These are phyloP conservation scores for Chrysoporthe deuterocubensis DNA, from an alignment of 2,329 filamentous ascomycete species.

Conservation along the genomic window DNA sequence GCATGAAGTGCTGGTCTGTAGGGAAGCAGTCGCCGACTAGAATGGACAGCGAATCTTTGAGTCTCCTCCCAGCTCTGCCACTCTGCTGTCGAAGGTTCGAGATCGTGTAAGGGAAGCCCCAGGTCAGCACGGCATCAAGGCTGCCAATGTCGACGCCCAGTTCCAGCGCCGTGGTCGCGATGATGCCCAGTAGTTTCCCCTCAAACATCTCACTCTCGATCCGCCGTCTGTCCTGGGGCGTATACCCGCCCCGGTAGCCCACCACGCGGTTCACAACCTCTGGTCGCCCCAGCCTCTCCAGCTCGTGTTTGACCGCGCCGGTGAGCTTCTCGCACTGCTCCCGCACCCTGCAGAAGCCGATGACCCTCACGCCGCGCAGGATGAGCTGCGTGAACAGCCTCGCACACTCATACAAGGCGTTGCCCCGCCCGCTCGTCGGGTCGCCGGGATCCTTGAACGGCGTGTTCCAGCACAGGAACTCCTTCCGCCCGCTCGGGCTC, in stretches of 20 bases:
- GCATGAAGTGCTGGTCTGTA: constrained; percentile 96
- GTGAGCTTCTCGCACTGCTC: constrained; percentile 88
- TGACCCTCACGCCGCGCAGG: constrained; percentile 84
- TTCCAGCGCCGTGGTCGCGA: constrained; percentile 91
- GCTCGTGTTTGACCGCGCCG: constrained; percentile 76
- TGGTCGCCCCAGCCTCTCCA: constrained; percentile 71
- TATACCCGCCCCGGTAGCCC: constrained; percentile 95
- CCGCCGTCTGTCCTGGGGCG: constrained; percentile 81
- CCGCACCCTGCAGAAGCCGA: constrained; percentile 88
- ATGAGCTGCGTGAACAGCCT: constrained; percentile 89
- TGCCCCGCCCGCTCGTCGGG: constrained; percentile 82
- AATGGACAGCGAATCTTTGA: constrained; percentile 90
- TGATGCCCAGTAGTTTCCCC: constrained; percentile 87
- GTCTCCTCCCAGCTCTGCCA: constrained; percentile 86
- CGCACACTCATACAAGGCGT: constrained; percentile 83
- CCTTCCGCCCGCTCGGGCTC: constrained; percentile 88
- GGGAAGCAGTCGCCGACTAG: constrained; percentile 88
- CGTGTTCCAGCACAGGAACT: constrained; percentile 98
- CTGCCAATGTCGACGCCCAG: constrained; percentile 94
- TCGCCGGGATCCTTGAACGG: constrained; percentile 90
- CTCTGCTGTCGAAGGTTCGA: constrained; percentile 94
- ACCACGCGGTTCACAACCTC: constrained; percentile 83
- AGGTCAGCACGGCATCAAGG: constrained; percentile 89
- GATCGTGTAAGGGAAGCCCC: constrained; percentile 95
- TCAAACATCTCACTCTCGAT: constrained; percentile 98